phyloP scores from a whole-genome alignment of 768 basidiomycete genomes.

The Rhodotorula paludigena region DNA sequence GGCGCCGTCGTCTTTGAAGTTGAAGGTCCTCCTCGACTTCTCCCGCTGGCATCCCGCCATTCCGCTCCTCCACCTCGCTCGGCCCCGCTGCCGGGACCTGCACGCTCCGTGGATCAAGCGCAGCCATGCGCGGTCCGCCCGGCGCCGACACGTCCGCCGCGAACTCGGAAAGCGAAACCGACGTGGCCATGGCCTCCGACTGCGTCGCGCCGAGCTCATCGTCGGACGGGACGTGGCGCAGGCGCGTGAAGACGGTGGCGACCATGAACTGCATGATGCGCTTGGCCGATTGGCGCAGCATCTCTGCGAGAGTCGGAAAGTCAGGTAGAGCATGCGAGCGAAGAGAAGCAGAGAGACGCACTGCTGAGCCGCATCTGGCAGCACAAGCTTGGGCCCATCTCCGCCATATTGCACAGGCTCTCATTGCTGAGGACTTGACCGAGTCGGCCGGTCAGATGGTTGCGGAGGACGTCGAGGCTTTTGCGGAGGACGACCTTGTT shows the following conservation, averaged over 20 bases:
- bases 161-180: slow-evolving; percentile 9
- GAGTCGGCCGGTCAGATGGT: slow-evolving; percentile 51
- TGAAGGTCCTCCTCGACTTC: background rate
- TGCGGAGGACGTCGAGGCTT: slow-evolving; percentile 66
- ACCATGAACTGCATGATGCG: slow-evolving; percentile 83
- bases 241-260: slow-evolving; percentile 68
- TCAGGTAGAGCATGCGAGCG: slow-evolving; percentile 6
- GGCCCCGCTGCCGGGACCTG: slow-evolving; percentile 31
- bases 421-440: slow-evolving; percentile 77
- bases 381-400: slow-evolving; percentile 92
- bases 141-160: slow-evolving; percentile 24
- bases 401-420: slow-evolving; percentile 95
- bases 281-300: slow-evolving; percentile 78
- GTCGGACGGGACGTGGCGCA: slow-evolving; percentile 46
- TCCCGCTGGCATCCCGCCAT: background rate
- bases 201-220: slow-evolving; percentile 10
- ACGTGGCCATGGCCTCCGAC: slow-evolving; percentile 13
- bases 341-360: slow-evolving; percentile 51
- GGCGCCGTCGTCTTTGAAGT: no score
- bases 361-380: slow-evolving; percentile 96
- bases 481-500: slow-evolving; percentile 92
- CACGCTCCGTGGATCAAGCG: slow-evolving; percentile 40
- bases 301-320: slow-evolving; percentile 56
- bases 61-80: background rate
- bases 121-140: slow-evolving; percentile 20